These are phyloP conservation scores for Nakaseomyces uthaithaninus DNA, from an alignment of 1,139 yeast genomes.

Conservation along the genomic window DNA sequence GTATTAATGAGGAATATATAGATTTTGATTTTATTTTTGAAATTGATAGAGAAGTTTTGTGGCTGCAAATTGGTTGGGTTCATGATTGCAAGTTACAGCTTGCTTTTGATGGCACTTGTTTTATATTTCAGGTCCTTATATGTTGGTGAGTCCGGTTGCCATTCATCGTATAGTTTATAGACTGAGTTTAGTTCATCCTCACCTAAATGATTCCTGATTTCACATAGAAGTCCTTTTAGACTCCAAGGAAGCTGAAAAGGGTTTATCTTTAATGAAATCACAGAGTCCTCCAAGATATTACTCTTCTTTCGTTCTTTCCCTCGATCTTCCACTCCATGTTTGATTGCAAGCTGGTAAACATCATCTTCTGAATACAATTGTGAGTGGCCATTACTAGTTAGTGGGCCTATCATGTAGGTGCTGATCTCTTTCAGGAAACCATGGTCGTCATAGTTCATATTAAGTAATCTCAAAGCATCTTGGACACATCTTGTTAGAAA, in stretches of 20 bases:
- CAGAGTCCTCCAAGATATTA: not conserved
- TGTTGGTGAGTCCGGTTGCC: slow-evolving; percentile 2
- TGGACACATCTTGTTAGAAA: not conserved
- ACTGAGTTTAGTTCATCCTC: not conserved
- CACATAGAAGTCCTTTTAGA: slow-evolving; percentile 1
- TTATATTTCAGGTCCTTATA: slow-evolving; percentile 1
- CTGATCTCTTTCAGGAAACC: slow-evolving; percentile 3
- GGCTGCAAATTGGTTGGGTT: too few relatives aligned
- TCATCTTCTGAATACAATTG: slow-evolving; percentile 1
- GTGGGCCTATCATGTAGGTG: not conserved
- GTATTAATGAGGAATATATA: not conserved
- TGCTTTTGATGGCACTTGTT: slow-evolving; percentile 2
- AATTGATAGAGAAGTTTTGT: too few relatives aligned
- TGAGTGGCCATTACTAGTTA: slow-evolving; percentile 5
- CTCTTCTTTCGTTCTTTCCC: too few relatives aligned
- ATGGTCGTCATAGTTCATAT: not conserved
- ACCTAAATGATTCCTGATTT: not conserved
- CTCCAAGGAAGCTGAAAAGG: slow-evolving; percentile 5
- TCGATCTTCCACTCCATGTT: not conserved
- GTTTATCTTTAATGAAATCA: not conserved
- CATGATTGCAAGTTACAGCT: not conserved
- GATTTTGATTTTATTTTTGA: too few relatives aligned
- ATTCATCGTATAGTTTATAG: slow-evolving; percentile 2
- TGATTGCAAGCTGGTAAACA: slow-evolving; percentile 1
- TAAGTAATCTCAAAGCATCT: not conserved